Evolutionary conservation across 208 protist genomes (phyloP).

Genomic region (Phytomonas sp.): DNA sequence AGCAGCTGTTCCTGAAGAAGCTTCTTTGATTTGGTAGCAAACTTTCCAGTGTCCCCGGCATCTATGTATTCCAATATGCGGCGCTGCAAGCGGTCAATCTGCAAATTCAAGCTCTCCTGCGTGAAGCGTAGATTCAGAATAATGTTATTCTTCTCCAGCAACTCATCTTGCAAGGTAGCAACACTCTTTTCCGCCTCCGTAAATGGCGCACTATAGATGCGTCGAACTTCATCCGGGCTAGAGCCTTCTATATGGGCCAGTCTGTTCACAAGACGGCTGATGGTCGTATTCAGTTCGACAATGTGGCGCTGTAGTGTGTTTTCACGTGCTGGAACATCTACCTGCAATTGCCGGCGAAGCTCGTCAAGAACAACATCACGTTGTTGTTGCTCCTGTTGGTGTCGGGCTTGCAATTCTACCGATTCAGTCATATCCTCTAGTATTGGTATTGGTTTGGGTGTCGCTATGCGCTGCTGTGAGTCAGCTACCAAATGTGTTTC

Average conservation of each 20-base stretch:
- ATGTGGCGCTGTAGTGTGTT: slow-evolving; percentile 31
- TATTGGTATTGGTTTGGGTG: not conserved
- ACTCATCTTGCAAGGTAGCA: slow-evolving; percentile 23
- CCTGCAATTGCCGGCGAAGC: slow-evolving; percentile 42
- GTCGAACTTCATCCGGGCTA: not conserved
- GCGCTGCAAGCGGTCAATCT: slow-evolving; percentile 47
- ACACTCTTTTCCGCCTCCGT: slow-evolving; percentile 15
- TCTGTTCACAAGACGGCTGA: slow-evolving; percentile 38
- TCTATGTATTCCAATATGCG: slow-evolving; percentile 50
- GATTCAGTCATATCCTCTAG: not conserved
- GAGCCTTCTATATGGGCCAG: slow-evolving; percentile 13
- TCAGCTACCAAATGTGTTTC: not conserved
- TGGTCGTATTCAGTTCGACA: slow-evolving; percentile 12
- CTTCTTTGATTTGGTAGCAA: not conserved
- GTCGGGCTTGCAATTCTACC: slow-evolving; percentile 18
- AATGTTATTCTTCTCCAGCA: slow-evolving; percentile 42
- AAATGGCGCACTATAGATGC: not conserved
- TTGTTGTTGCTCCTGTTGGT: slow-evolving; percentile 35
- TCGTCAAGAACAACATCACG: slow-evolving; percentile 56
- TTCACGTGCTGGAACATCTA: slow-evolving; percentile 33
- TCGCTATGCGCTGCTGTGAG: not conserved
- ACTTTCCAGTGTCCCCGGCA: slow-evolving; percentile 21
- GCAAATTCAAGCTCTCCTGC: slow-evolving; percentile 50
- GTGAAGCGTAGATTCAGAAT: slow-evolving; percentile 70
- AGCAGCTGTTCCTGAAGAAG: slow-evolving; percentile 1